phyloP scores from a whole-genome alignment of 2,329 filamentous ascomycete species.

The Trichoderma sp. region DNA sequence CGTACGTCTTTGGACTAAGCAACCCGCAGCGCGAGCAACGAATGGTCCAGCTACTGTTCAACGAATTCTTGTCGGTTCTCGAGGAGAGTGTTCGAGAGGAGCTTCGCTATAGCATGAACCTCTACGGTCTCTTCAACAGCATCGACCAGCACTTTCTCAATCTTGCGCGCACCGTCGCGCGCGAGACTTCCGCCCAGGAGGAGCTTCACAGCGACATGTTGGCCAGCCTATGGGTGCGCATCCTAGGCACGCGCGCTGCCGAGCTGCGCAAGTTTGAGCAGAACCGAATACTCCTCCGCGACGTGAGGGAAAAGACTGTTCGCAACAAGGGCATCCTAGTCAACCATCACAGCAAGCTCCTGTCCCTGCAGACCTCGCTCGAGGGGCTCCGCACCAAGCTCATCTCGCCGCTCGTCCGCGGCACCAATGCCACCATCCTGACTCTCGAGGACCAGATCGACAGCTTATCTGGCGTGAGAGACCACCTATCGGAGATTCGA shows the following conservation, averaged over 20 bases:
- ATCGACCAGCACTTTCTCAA: constrained; percentile 90
- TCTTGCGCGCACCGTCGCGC: constrained; percentile 77
- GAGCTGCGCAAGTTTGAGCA: constrained; percentile 87
- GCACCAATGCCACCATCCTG: constrained; percentile 64
- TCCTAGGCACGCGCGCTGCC: constrained; percentile 72
- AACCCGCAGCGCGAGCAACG: constrained; percentile 75
- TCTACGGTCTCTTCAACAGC: constrained; percentile 87
- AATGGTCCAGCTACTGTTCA: constrained; percentile 78
- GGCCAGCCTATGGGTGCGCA: constrained; percentile 77
- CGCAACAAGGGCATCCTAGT: constrained; percentile 83
- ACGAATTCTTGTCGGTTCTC: constrained; percentile 79
- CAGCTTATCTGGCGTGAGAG: constrained; percentile 75
- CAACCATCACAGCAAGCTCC: constrained; percentile 79
- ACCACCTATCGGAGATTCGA: constrained; percentile 71
- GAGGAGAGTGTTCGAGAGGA: constrained; percentile 88
- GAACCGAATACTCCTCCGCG: constrained; percentile 75
- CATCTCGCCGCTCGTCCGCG: constrained; percentile 76
- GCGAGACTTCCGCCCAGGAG: constrained; percentile 79
- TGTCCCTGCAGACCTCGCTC: constrained; percentile 80
- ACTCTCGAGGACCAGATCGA: constrained; percentile 81
- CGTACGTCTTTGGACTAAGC: constrained; percentile 73
- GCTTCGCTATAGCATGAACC: constrained; percentile 71
- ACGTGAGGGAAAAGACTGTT: constrained; percentile 78
- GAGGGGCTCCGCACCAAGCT: constrained; percentile 81
- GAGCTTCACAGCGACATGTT: constrained; percentile 77